Conservation (phyloP, 176 grass and related monocot species). For the Cenchrus americanus region DNA sequence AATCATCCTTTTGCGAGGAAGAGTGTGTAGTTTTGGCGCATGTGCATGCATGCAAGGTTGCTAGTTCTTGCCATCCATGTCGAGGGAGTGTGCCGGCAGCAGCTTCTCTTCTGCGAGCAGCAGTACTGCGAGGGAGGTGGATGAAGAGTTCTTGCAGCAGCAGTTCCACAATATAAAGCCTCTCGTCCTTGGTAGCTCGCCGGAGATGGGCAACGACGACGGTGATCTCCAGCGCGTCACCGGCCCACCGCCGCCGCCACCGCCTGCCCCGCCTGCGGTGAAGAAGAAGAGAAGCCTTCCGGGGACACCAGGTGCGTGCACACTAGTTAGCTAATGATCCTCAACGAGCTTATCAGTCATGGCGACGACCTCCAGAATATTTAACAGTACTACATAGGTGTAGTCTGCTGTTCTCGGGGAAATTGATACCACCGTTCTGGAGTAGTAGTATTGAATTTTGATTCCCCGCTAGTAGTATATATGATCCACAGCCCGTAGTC, state of each 20-base stretch:
- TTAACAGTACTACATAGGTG: too few species aligned
- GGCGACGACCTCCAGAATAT: not conserved
- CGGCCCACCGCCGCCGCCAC: not conserved
- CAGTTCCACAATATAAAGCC: constrained; percentile 36
- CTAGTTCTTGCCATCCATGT: constrained; percentile 46
- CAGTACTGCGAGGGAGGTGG: constrained; percentile 18
- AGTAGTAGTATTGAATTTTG: not conserved
- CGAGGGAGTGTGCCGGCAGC: constrained; percentile 52
- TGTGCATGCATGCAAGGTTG: constrained; percentile 24
- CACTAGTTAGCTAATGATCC: not conserved
- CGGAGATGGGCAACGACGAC: constrained; percentile 24
- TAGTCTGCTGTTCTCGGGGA: not conserved
- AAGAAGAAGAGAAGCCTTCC: constrained; percentile 90
- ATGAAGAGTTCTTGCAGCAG: constrained; percentile 43
- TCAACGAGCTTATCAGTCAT: not conserved
- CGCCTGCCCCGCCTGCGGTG: not conserved
- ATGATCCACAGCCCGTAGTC: not conserved
- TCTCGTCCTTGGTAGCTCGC: not conserved
- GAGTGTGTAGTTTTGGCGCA: not conserved
- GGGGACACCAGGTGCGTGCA: constrained; percentile 75
- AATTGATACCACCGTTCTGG: not conserved
- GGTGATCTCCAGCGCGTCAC: constrained; percentile 32
- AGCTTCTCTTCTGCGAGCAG: constrained; percentile 53
- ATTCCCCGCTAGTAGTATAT: not conserved
- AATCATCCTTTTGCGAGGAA: not conserved